A percentile compares a stretch with the other conserved stretches of the same genome.
These are phyloP conservation scores for Coemansia sp. DNA, from an alignment of 371 early-diverging fungal genomes.

Conservation along the genomic window DNA sequence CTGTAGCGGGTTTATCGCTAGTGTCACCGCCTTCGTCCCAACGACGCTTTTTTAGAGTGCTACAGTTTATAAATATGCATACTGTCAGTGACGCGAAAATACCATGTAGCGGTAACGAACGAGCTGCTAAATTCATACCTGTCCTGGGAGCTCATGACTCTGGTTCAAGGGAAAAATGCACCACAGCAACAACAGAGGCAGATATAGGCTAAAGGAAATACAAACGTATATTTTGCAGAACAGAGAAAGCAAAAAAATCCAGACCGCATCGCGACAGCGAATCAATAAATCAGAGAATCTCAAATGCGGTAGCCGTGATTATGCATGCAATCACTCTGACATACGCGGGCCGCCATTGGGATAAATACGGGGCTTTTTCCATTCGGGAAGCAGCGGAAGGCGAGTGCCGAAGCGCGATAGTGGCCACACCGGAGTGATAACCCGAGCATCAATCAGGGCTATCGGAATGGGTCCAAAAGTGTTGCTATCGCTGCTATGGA, in stretches of 20 bases:
- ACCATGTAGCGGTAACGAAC: background rate
- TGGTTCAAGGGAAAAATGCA: background rate
- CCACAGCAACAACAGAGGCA: background rate
- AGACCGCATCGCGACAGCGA: background rate
- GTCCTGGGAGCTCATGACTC: conserved; percentile 2
- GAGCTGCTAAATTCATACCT: background rate
- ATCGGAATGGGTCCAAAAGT: conserved; percentile 80
- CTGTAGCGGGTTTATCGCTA: background rate
- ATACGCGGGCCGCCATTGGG: conserved; percentile 12
- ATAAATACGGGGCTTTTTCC: conserved; percentile 43
- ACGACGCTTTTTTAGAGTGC: conserved; percentile 12
- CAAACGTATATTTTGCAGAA: background rate
- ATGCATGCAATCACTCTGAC: background rate
- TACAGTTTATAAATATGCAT: background rate
- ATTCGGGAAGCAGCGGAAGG: conserved; percentile 32
- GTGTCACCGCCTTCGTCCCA: conserved; percentile 17
- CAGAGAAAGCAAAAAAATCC: background rate
- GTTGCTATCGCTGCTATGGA: conserved; percentile 84
- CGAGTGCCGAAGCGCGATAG: conserved; percentile 62
- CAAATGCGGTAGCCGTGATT: background rate
- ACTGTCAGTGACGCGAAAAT: background rate
- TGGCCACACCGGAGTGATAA: conserved; percentile 68
- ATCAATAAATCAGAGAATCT: background rate
- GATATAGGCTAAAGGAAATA: too few relatives aligned
- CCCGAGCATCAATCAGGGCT: conserved; percentile 65